These are phyloP conservation scores for Hordeum vulgare DNA, from an alignment of 176 grass and related monocot species.

Conservation along the genomic window MorexV3_pseudomolecules_assembly NC_058522.1:274300761-274301260, in stretches of 20 bases:
- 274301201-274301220: conserved; percentile 42
- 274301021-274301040: conserved; percentile 9
- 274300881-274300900: conserved; percentile 32
- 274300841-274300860: conserved; percentile 6
- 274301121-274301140: conserved; percentile 16
- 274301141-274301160: conserved; percentile 31
- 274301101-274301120: neutral
- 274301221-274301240: conserved; percentile 35
- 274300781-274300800: conserved; percentile 89
- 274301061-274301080: conserved; percentile 13
- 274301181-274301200: conserved; percentile 5
- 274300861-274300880: conserved; percentile 51
- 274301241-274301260: conserved; percentile 32
- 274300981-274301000: conserved; percentile 13
- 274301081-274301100: conserved; percentile 20
- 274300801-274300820: conserved; percentile 69
- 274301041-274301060: conserved; percentile 16
- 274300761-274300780: conserved; percentile 37
- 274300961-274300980: conserved; percentile 30
- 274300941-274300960: conserved; percentile 13
- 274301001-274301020: conserved; percentile 31
- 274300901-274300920: neutral
- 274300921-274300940: conserved; percentile 28
- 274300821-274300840: conserved; percentile 70
- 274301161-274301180: conserved; percentile 31